These are phyloP conservation scores for Fremontodendron californicum DNA, from an alignment of 345 rosid genomes.

Conservation along the genomic window DNA sequence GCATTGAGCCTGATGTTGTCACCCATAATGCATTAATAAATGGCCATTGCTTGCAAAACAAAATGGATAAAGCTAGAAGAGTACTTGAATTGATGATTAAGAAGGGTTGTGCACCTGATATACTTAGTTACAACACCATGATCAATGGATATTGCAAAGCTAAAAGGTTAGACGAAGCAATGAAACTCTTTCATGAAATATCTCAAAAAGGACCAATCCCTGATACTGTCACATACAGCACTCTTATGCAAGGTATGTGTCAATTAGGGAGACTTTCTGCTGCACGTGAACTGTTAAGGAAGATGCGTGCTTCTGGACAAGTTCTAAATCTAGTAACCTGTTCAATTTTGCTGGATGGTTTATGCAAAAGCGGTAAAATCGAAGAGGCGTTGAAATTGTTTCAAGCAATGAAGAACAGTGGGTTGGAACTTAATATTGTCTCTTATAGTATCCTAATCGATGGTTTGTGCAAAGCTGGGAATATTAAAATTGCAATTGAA, in stretches of 20 bases:
- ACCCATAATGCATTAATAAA: not conserved
- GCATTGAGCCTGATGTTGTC: not conserved
- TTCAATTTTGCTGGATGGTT: not conserved
- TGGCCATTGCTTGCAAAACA: not conserved
- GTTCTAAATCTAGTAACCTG: not conserved
- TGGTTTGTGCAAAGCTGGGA: not conserved
- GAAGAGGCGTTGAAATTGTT: not conserved
- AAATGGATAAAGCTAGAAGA: too few species aligned
- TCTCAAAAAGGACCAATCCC: not conserved
- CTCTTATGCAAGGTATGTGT: not conserved
- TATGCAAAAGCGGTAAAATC: not conserved
- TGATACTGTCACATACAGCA: not conserved
- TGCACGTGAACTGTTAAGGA: not conserved
- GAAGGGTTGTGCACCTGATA: too few species aligned
- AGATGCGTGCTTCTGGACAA: not conserved
- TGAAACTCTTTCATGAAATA: too few species aligned
- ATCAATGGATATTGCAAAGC: too few species aligned
- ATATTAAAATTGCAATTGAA: not conserved
- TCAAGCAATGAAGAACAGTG: not conserved
- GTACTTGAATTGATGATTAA: too few species aligned
- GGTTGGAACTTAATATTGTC: not conserved
- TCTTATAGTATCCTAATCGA: not conserved
- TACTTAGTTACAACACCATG: too few species aligned
- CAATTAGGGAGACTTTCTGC: not conserved
- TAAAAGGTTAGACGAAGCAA: too few species aligned